phyloP scores from a whole-genome alignment of 768 basidiomycete species.

The Agaricus subrufescens region DNA sequence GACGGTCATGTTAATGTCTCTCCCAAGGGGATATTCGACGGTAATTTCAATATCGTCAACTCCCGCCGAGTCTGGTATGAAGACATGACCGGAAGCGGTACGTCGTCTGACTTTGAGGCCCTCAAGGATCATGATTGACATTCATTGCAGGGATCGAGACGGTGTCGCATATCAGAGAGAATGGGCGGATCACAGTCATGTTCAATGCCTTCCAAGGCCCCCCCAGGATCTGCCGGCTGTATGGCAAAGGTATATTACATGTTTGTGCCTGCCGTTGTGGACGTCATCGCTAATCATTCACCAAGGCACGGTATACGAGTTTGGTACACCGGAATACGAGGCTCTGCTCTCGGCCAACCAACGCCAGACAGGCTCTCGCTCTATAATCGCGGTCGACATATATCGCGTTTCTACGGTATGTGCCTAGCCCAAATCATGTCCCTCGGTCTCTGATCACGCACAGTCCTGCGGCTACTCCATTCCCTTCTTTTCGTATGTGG shows the following conservation, averaged over 20 bases:
- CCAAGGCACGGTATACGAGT: constrained; percentile 51
- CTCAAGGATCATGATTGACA: background rate
- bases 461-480: constrained; percentile 60
- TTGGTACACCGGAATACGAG: constrained; percentile 52
- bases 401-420: constrained; percentile 41
- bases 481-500: constrained; percentile 47
- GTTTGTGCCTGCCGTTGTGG: background rate
- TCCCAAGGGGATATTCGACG: constrained; percentile 46
- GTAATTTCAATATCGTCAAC: constrained; percentile 47
- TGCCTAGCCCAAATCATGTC: background rate
- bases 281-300: background rate
- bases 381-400: constrained; percentile 51
- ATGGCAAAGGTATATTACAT: constrained; percentile 41
- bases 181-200: constrained; percentile 56
- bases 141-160: constrained; percentile 45
- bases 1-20: constrained; percentile 63
- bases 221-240: constrained; percentile 54
- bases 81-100: constrained; percentile 61
- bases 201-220: constrained; percentile 60
- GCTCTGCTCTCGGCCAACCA: constrained; percentile 35
- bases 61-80: constrained; percentile 59
- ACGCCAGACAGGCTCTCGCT: constrained; percentile 49
- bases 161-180: constrained; percentile 58
- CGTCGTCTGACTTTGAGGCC: constrained; percentile 13
- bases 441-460: background rate